Conservation (phyloP, 176 grass and related monocot genomes). For the Eleusine coracana region DNA sequence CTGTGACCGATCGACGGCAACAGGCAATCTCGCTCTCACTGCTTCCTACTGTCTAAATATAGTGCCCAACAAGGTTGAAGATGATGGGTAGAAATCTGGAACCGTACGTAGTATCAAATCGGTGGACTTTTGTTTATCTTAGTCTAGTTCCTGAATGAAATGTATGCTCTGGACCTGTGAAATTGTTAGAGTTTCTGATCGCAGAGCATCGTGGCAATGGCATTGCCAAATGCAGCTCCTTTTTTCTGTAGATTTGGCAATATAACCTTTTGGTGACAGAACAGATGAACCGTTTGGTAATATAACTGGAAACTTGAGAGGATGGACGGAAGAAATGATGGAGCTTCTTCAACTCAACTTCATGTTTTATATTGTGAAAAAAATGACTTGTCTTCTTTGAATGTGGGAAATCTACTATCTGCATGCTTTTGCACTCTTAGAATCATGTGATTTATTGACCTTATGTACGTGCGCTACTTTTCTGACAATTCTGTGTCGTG, state of each 20-base stretch:
- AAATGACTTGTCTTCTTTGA: too few relatives aligned
- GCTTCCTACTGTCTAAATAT: conserved; percentile 19
- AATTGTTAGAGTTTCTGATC: not conserved
- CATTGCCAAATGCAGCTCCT: conserved; percentile 29
- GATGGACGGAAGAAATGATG: too few relatives aligned
- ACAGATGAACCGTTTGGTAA: too few relatives aligned
- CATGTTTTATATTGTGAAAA: too few relatives aligned
- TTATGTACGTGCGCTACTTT: too few relatives aligned
- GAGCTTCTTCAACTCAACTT: too few relatives aligned
- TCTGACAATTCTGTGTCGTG: too few relatives aligned
- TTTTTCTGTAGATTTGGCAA: conserved; percentile 28
- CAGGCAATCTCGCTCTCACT: not conserved
- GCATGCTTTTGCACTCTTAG: too few relatives aligned
- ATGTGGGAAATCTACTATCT: too few relatives aligned
- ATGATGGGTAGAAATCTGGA: conserved; percentile 29
- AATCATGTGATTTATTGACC: too few relatives aligned
- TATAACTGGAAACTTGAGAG: too few relatives aligned
- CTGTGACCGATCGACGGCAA: not conserved
- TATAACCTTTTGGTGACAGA: too few relatives aligned
- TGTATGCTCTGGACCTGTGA: not conserved
- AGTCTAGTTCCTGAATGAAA: conserved; percentile 29
- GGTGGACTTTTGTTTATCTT: not conserved
- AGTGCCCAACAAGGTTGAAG: conserved; percentile 18
- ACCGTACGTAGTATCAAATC: not conserved
- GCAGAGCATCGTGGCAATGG: not conserved